Conservation (phyloP, 495 filamentous ascomycete species). For the Penicillium riverlandense region DNA sequence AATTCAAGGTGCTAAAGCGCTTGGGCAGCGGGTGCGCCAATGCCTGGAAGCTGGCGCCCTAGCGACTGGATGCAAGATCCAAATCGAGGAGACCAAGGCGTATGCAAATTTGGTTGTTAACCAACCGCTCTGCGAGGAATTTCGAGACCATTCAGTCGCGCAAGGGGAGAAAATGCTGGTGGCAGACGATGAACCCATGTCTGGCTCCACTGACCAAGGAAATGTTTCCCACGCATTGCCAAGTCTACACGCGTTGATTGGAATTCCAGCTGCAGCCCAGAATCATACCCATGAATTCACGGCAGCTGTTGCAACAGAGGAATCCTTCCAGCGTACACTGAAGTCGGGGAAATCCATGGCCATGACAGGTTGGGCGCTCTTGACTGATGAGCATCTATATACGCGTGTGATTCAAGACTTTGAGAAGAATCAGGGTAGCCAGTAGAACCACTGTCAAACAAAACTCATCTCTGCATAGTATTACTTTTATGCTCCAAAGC, state of each 20-base stretch:
- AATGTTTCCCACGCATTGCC: background rate
- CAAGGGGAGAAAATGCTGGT: background rate
- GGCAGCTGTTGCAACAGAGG: background rate
- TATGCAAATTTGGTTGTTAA: background rate
- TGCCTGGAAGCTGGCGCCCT: constrained; percentile 42
- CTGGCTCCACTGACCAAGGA: background rate
- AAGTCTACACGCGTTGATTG: background rate
- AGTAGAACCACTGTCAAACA: no score
- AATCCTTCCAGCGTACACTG: background rate
- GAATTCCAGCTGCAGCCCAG: background rate
- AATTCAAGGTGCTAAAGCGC: background rate
- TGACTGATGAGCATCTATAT: background rate
- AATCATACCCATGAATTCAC: constrained; percentile 2
- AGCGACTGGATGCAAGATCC: constrained; percentile 39
- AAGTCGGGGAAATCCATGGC: background rate
- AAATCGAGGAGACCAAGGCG: constrained; percentile 12
- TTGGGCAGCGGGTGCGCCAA: constrained; percentile 31
- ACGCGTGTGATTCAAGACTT: no score
- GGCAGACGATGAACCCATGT: background rate
- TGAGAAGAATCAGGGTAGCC: no score
- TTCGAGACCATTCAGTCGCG: background rate
- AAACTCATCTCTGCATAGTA: no score
- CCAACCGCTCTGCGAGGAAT: background rate
- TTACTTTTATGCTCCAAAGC: no score
- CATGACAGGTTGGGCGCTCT: background rate